These are phyloP conservation scores for Scheffersomyces stambukii DNA, from an alignment of 1,139 yeast species.

Conservation along the genomic window DNA sequence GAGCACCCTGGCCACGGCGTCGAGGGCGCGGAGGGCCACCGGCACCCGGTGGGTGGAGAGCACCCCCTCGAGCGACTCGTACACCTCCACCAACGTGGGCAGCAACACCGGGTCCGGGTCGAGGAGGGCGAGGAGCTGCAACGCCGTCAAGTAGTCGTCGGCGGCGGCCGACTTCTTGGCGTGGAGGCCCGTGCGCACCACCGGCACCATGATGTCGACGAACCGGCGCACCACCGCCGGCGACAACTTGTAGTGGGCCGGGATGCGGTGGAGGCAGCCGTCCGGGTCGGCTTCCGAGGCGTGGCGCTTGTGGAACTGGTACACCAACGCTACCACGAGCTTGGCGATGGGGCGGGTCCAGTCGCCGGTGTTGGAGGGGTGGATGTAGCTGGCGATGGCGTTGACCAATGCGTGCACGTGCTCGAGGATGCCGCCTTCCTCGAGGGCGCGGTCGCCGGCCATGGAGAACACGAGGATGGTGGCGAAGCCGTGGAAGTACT, in stretches of 20 bases:
- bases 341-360: slow-evolving; percentile 78
- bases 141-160: slow-evolving; percentile 55
- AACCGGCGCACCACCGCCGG: slow-evolving; percentile 43
- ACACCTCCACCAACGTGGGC: slow-evolving; percentile 64
- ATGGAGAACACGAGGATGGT: slow-evolving; percentile 64
- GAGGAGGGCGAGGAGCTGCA: slow-evolving; percentile 63
- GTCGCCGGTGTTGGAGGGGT: slow-evolving; percentile 84
- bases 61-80: slow-evolving; percentile 78
- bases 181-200: slow-evolving; percentile 72
- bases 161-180: slow-evolving; percentile 62
- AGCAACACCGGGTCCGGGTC: slow-evolving; percentile 63
- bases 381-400: slow-evolving; percentile 79
- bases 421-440: slow-evolving; percentile 46
- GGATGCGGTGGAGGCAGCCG: slow-evolving; percentile 42
- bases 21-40: slow-evolving; percentile 67
- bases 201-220: slow-evolving; percentile 52
- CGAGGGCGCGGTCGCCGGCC: slow-evolving; percentile 42
- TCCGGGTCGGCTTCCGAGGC: slow-evolving; percentile 42
- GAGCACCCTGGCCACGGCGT: slow-evolving; percentile 65
- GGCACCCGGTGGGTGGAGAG: slow-evolving; percentile 79
- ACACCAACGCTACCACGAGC: slow-evolving; percentile 52
- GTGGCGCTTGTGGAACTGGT: slow-evolving; percentile 56
- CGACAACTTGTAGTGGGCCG: slow-evolving; percentile 42
- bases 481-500: slow-evolving; percentile 57
- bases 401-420: slow-evolving; percentile 54